Conservation (phyloP, 352 stramenopile genomes). For the Pythium brachiatum region DNA sequence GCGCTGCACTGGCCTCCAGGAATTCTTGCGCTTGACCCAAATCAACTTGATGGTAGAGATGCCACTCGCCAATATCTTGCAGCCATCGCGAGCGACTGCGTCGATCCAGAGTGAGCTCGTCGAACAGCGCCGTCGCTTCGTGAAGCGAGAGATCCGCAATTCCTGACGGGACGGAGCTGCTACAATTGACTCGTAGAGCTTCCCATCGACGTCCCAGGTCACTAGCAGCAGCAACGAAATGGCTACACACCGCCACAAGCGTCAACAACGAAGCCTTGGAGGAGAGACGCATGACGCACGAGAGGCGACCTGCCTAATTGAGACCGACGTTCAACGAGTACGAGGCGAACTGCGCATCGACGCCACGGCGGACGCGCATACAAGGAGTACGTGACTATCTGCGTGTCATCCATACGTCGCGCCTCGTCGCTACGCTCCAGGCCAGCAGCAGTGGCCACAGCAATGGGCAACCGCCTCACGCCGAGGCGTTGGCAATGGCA, state of each 20-base stretch:
- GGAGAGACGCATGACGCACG: not conserved
- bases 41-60: constrained; percentile 30
- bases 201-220: constrained; percentile 1
- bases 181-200: constrained; percentile 4
- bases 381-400: not conserved
- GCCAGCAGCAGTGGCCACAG: not conserved
- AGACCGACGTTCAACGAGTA: not conserved
- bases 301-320: not conserved
- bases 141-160: not conserved
- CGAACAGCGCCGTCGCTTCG: constrained; percentile 2
- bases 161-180: too few relatives aligned
- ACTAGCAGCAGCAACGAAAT: not conserved
- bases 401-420: not conserved
- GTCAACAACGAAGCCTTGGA: not conserved
- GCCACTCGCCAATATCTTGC: constrained; percentile 36
- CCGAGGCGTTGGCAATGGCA: not conserved
- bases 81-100: constrained; percentile 31
- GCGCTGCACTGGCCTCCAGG: constrained; percentile 38
- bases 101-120: constrained; percentile 11
- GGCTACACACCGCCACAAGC: not conserved
- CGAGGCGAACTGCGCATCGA: not conserved
- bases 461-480: too few relatives aligned
- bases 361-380: not conserved
- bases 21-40: constrained; percentile 29
- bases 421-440: not conserved